Base-by-base conservation (phyloP, 208 protist species). In the Leptomonas seymouri region DNA sequence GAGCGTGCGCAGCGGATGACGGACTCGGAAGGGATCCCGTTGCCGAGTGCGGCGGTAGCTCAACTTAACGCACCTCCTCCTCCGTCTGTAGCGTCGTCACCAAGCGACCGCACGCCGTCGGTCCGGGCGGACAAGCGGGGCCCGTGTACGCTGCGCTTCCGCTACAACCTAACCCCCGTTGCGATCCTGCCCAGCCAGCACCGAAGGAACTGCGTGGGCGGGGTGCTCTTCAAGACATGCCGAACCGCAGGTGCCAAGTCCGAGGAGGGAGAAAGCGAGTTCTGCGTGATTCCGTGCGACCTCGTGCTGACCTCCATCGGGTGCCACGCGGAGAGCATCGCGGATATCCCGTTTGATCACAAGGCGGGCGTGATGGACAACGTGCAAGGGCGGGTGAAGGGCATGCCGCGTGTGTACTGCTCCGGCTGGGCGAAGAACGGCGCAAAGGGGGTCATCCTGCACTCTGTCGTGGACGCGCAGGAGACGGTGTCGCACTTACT, bases 401-500 rank as follows among this genome's bases (percentile, higher is more conserved):
- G 88, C 16, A 55, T 83, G 39, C 80, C 83, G 28, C 86, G 93
- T 16, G 57, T 97, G 60, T 98, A 98, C 80, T 93, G 84, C 72
- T 71, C 83, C 25, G 97, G 97, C 15, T 98, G 97, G 97, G 81
- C 85, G 53, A 97, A 97, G 80, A 92, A 87, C 30, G 97, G 97
- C 12, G 86, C 95, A 21, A 87, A 82, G 50, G 97, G 97, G 9
- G 86, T 97, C 49, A 98, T 98, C 41, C 59, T 92, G 51, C 89
- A 90, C 66, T 81, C 88, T 20, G 68, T 93, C 8, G 81, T 82
- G 46, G 89, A 95, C 70, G 89, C 92, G 21, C 86, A 93, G 66
- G 86, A 93, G 58, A 94, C 88, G 42, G 89, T 77, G 28, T 34
- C 42, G 49, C 56, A 64, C 18, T 84, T 97, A 21, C 48, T 93